Conservation (phyloP, 1,284 basidiomycete species). For the Ceratobasidium sp. region DNA sequence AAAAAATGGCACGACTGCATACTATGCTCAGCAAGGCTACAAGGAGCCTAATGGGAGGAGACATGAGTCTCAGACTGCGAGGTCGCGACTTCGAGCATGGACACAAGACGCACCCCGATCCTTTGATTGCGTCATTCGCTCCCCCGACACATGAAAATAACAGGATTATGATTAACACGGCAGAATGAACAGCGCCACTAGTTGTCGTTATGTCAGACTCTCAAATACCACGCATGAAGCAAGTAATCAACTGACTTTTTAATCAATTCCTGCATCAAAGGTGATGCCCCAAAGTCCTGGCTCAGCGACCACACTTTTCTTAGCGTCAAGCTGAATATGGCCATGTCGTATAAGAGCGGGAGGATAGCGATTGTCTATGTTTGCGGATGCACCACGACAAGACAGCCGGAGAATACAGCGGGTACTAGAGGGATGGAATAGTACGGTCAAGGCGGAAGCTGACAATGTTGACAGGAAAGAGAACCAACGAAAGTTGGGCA, state of each 20-base stretch:
- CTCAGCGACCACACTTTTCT: conserved; percentile 1
- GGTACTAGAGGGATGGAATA: neutral
- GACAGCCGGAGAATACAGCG: conserved; percentile 14
- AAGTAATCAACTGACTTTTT: neutral
- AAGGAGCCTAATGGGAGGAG: conserved; percentile 6
- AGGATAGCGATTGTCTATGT: neutral
- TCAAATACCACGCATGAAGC: no score
- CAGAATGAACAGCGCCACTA: conserved; percentile 18
- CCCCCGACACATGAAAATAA: neutral
- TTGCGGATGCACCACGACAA: neutral
- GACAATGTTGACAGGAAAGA: no score
- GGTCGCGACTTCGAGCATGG: neutral
- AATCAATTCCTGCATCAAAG: neutral
- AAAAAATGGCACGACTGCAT: conserved; percentile 29
- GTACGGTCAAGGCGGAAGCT: no score
- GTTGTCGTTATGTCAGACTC: no score
- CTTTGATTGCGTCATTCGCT: neutral
- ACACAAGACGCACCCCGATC: conserved; percentile 14
- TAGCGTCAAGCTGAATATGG: conserved; percentile 7
- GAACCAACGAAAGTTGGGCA: conserved; percentile 13
- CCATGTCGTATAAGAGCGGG: conserved; percentile 12
- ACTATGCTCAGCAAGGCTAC: conserved; percentile 11
- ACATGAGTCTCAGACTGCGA: neutral
- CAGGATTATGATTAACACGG: neutral
- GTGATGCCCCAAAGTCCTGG: conserved; percentile 16